Percentiles rank a stretch among this genome's conserved stretches.
Conservation (phyloP, 257 asterid genomes). For the Paraleonurus japonicus region DNA sequence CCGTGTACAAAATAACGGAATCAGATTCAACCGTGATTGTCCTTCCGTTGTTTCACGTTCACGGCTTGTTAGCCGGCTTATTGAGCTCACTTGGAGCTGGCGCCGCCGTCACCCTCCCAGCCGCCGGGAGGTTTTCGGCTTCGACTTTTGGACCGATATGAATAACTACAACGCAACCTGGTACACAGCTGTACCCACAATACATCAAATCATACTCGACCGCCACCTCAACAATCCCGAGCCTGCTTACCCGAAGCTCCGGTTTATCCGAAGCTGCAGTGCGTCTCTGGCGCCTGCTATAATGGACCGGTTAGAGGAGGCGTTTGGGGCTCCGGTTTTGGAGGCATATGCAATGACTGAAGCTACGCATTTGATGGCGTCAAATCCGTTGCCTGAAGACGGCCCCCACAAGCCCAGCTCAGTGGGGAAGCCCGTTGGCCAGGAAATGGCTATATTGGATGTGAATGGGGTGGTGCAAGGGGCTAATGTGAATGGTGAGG, state of each 20-base stretch:
- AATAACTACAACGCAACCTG: slow-evolving; percentile 70
- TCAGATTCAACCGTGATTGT: slow-evolving; percentile 89
- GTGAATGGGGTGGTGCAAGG: slow-evolving; percentile 62
- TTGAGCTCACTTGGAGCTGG: slow-evolving; percentile 88
- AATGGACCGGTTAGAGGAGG: slow-evolving; percentile 77
- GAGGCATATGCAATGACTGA: slow-evolving; percentile 98
- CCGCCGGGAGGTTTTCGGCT: slow-evolving; percentile 92
- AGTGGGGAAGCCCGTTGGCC: slow-evolving; percentile 90
- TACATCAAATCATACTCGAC: slow-evolving; percentile 86
- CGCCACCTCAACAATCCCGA: slow-evolving; percentile 74
- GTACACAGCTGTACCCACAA: slow-evolving; percentile 98
- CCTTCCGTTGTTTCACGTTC: slow-evolving; percentile 90
- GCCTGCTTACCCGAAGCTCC: slow-evolving; percentile 69
- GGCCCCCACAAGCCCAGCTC: slow-evolving; percentile 84
- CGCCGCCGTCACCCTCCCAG: slow-evolving; percentile 83
- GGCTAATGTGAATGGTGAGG: slow-evolving; percentile 66
- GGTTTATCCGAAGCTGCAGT: slow-evolving; percentile 96
- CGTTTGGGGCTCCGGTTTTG: slow-evolving; percentile 77
- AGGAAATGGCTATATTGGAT: slow-evolving; percentile 81
- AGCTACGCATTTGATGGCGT: slow-evolving; percentile 85
- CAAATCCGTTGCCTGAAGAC: slow-evolving; percentile 77
- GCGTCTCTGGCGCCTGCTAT: slow-evolving; percentile 92
- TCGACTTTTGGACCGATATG: slow-evolving; percentile 95
- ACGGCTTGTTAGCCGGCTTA: slow-evolving; percentile 82
- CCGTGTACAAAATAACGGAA: slow-evolving; percentile 68